A percentile compares a stretch with the other conserved stretches of the same genome.
Conservation (phyloP, 805 yeast species). For the Yamadazyma sp. region DNA sequence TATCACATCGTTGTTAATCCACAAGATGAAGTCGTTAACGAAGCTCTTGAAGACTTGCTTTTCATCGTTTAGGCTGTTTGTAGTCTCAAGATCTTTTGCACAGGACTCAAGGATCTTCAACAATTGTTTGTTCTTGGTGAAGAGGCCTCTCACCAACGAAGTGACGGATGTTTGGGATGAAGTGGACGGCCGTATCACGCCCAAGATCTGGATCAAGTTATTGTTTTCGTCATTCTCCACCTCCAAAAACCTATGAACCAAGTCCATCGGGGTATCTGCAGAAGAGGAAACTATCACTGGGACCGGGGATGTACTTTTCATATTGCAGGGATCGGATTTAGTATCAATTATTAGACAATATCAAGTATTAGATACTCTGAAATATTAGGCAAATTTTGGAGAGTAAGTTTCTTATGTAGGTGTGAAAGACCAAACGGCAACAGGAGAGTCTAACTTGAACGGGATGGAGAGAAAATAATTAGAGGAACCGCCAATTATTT, state of each 20-base stretch:
- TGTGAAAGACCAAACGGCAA: too few relatives aligned
- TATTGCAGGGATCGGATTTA: too few relatives aligned
- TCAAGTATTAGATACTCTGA: too few relatives aligned
- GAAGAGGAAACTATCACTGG: slow-evolving; percentile 9
- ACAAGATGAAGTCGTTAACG: slow-evolving; percentile 38
- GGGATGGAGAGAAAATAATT: slow-evolving; percentile 3
- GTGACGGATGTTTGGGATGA: slow-evolving; percentile 26
- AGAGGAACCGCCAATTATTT: slow-evolving; percentile 5
- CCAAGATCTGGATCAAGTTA: slow-evolving; percentile 35
- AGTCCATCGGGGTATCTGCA: slow-evolving; percentile 12
- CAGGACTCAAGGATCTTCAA: slow-evolving; percentile 11
- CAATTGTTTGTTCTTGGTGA: slow-evolving; percentile 32
- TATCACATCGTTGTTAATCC: slow-evolving; percentile 38
- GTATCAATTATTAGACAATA: too few relatives aligned
- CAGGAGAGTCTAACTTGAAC: too few relatives aligned
- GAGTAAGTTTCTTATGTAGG: too few relatives aligned
- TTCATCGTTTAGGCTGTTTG: slow-evolving; percentile 18
- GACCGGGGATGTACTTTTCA: slow-evolving; percentile 1
- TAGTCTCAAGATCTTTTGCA: slow-evolving; percentile 4
- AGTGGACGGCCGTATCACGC: slow-evolving; percentile 31
- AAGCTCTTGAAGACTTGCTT: slow-evolving; percentile 34
- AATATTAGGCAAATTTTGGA: too few relatives aligned
- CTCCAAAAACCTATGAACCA: slow-evolving; percentile 18
- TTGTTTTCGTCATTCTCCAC: slow-evolving; percentile 33
- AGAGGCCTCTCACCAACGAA: slow-evolving; percentile 38